phyloP scores from a whole-genome alignment of 306 rosid species.

The Vigna angularis region DNA sequence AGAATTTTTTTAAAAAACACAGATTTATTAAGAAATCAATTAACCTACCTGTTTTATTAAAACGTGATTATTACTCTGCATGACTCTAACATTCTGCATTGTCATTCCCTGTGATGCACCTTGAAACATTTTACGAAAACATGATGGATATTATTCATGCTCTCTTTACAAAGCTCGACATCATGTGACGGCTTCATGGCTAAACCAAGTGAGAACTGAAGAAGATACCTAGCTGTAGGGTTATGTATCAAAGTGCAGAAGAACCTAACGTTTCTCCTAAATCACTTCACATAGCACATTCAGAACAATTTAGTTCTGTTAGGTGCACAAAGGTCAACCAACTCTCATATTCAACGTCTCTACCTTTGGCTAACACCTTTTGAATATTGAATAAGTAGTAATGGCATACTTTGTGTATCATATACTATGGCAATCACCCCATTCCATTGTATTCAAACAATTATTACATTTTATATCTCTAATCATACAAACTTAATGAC shows the following conservation, averaged over 20 bases:
- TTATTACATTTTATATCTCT: slow-evolving; percentile 2
- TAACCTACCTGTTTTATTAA: too few relatives aligned
- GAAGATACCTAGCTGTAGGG: slow-evolving; percentile 37
- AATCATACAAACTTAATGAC: slow-evolving; percentile 11
- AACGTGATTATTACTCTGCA: too few relatives aligned
- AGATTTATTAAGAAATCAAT: too few relatives aligned
- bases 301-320: slow-evolving; percentile 35
- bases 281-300: slow-evolving; percentile 8
- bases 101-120: too few relatives aligned
- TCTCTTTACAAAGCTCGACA: too few relatives aligned
- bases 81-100: too few relatives aligned
- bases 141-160: too few relatives aligned
- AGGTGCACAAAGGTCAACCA: slow-evolving; percentile 23
- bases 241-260: slow-evolving; percentile 46
- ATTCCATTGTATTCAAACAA: slow-evolving; percentile 14
- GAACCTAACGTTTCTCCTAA: slow-evolving; percentile 52
- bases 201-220: slow-evolving; percentile 48
- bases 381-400: slow-evolving; percentile 1
- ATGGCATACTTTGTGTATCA: slow-evolving; percentile 7
- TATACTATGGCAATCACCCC: not conserved
- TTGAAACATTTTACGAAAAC: too few relatives aligned
- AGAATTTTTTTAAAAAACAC: too few relatives aligned
- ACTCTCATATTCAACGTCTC: slow-evolving; percentile 15
- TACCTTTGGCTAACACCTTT: slow-evolving; percentile 11
- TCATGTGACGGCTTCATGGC: too few relatives aligned